These are phyloP conservation scores for Paramecium caudatum DNA, from an alignment of 73 alveolate species.

Conservation along the genomic window DNA sequence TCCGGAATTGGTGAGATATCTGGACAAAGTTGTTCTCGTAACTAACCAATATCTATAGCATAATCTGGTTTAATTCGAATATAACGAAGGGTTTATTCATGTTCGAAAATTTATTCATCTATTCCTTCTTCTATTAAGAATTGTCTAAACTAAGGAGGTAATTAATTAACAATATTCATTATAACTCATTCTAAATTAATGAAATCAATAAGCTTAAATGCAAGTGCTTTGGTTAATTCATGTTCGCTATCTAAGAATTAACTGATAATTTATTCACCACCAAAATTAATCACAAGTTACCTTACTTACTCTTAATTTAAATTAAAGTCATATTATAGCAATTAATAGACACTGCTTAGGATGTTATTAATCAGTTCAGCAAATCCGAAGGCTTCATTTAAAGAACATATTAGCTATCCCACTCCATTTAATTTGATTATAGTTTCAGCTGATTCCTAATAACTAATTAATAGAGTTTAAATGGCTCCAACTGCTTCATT, in stretches of 20 bases:
- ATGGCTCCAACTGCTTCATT: conserved; percentile 43
- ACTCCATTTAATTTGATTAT: neutral
- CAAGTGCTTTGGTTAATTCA: neutral
- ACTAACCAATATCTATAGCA: conserved; percentile 12
- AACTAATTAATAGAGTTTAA: neutral
- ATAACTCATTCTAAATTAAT: neutral
- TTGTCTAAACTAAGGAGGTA: conserved; percentile 30
- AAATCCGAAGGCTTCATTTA: neutral
- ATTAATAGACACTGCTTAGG: neutral
- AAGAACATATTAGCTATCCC: neutral
- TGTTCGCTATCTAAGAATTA: neutral
- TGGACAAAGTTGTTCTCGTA: conserved; percentile 18
- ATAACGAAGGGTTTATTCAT: conserved; percentile 61
- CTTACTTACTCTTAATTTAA: neutral
- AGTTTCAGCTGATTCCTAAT: neutral
- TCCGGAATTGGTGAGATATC: conserved; percentile 27
- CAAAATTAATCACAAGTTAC: neutral
- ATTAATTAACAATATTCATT: conserved; percentile 18
- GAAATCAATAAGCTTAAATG: neutral
- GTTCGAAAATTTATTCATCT: conserved; percentile 2
- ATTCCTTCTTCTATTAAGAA: conserved; percentile 15
- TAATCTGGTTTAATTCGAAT: conserved; percentile 64
- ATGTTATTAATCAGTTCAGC: neutral
- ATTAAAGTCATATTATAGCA: neutral
- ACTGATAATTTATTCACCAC: neutral